These are phyloP conservation scores for Rhodotorula toruloides DNA, from an alignment of 768 basidiomycete genomes.

Conservation along the genomic window DNA sequence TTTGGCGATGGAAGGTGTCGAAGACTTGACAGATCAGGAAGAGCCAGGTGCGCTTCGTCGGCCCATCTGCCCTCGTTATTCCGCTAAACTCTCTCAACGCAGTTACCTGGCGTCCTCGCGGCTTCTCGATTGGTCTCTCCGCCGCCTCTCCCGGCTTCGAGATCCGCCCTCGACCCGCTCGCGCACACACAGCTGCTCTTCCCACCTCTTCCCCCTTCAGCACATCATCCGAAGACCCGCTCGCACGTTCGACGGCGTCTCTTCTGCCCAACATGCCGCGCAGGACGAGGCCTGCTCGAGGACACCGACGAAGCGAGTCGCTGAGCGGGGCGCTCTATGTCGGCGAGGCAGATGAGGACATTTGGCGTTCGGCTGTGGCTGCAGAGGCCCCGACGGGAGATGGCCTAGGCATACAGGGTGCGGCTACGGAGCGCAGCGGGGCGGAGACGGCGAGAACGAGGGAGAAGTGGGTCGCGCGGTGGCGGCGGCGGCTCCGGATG, in stretches of 20 bases:
- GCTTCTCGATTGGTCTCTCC: conserved; percentile 39
- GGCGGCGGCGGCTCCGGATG: too few species aligned
- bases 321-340: conserved; percentile 27
- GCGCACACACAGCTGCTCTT: neutral
- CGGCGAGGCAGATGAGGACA: neutral
- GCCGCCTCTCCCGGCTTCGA: conserved; percentile 43
- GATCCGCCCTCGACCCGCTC: conserved; percentile 19
- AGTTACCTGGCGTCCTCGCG: conserved; percentile 36
- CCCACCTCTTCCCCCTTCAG: too few species aligned
- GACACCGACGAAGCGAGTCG: neutral
- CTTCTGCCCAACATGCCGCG: neutral
- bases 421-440: too few species aligned
- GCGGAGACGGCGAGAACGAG: too few species aligned
- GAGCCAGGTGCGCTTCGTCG: neutral
- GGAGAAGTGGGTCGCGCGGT: too few species aligned
- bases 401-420: too few species aligned
- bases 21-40: neutral
- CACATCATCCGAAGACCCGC: too few species aligned
- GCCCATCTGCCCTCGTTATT: neutral
- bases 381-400: neutral
- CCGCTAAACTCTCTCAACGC: neutral
- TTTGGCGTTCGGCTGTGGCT: neutral
- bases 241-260: neutral
- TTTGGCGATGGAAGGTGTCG: conserved; percentile 5
- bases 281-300: neutral